phyloP scores from a whole-genome alignment of 345 rosid genomes.

The Ceriops tagal region DNA sequence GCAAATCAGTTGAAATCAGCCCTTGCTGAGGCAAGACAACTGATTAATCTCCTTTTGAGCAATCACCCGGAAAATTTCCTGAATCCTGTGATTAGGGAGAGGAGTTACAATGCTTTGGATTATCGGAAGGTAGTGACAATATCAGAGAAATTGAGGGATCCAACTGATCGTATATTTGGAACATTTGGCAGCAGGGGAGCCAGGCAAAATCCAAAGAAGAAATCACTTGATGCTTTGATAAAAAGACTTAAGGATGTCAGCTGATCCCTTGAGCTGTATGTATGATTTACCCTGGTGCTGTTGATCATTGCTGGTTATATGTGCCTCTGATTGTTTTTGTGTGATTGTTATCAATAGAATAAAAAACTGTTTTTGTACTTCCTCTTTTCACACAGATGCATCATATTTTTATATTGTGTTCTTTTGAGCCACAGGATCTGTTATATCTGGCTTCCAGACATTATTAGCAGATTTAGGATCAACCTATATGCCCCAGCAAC shows the following conservation, averaged over 20 bases:
- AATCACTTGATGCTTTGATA: conserved; percentile 83
- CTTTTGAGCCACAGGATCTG: conserved; percentile 8
- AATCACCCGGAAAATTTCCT: conserved; percentile 85
- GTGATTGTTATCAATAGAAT: conserved; percentile 27
- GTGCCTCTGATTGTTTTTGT: conserved; percentile 22
- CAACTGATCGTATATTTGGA: conserved; percentile 82
- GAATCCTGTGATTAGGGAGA: conserved; percentile 81
- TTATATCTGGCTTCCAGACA: conserved; percentile 1
- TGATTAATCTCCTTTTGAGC: conserved; percentile 79
- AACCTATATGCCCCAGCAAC: too few relatives aligned
- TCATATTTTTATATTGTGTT: conserved; percentile 24
- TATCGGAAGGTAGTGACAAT: conserved; percentile 69
- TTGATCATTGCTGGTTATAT: conserved; percentile 18
- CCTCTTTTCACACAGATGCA: conserved; percentile 21
- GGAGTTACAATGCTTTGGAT: conserved; percentile 79
- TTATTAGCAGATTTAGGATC: background rate
- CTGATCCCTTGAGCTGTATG: conserved; percentile 39
- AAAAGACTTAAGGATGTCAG: conserved; percentile 85
- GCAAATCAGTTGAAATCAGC: conserved; percentile 76
- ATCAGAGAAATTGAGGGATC: conserved; percentile 87
- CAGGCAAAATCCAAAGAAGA: conserved; percentile 83
- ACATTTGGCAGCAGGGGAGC: conserved; percentile 89
- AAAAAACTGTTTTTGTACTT: conserved; percentile 28
- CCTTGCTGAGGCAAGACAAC: conserved; percentile 73
- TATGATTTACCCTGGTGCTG: conserved; percentile 20